Percentiles rank a stretch among this genome's conserved stretches.
Conservation (phyloP, 495 filamentous ascomycete genomes). For the Arthonia radiata region DNA sequence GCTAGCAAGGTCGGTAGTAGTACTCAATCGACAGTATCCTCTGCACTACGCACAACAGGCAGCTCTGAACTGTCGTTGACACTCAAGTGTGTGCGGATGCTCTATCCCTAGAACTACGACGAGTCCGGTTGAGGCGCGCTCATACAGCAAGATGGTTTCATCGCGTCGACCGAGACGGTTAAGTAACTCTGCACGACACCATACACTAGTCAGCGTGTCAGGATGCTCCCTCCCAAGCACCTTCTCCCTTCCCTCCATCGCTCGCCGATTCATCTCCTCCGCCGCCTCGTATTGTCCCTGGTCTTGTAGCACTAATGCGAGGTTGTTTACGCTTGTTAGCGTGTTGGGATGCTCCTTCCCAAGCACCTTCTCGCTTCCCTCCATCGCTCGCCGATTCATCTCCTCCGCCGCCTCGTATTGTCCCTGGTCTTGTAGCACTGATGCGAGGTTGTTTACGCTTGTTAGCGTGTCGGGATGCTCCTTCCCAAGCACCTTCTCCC, state of each 20-base stretch:
- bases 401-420: conserved; percentile 6
- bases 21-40: too few relatives aligned
- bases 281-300: conserved; percentile 15
- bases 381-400: conserved; percentile 3
- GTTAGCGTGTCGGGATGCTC: conserved; percentile 8
- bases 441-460: conserved; percentile 4
- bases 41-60: too few relatives aligned
- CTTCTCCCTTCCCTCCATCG: conserved; percentile 9
- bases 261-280: conserved; percentile 8
- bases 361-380: conserved; percentile 7
- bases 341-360: conserved; percentile 11
- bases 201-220: conserved; percentile 4
- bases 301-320: conserved; percentile 7
- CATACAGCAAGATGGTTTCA: too few relatives aligned
- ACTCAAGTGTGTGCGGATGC: too few relatives aligned
- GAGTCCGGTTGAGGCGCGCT: too few relatives aligned
- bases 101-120: too few relatives aligned
- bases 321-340: conserved; percentile 9
- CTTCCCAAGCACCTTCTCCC: conserved; percentile 3
- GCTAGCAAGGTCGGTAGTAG: too few relatives aligned
- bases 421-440: not conserved
- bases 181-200: too few relatives aligned
- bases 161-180: too few relatives aligned
- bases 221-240: conserved; percentile 12
- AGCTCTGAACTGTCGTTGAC: too few relatives aligned